Evolutionary conservation across 2,329 filamentous ascomycete genomes (phyloP).

Genomic region (Colletotrichum tabaci): DNA sequence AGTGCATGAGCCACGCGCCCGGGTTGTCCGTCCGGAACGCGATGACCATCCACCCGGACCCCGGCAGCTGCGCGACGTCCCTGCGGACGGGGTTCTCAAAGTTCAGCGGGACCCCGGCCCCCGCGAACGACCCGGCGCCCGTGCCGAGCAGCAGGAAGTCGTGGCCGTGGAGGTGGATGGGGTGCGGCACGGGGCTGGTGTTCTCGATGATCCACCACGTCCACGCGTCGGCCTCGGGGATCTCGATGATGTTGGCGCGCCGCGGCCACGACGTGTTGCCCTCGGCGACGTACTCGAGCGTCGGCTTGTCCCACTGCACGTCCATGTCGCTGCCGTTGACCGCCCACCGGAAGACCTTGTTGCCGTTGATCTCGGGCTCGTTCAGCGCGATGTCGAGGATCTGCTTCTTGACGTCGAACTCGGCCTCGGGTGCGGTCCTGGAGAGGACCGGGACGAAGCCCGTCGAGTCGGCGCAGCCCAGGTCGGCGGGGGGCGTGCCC

Average conservation of each 20-base stretch:
- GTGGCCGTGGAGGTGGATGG: conserved; percentile 66
- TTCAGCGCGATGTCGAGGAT: conserved; percentile 44
- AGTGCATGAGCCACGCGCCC: conserved; percentile 63
- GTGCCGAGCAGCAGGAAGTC: conserved; percentile 52
- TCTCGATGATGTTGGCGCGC: conserved; percentile 44
- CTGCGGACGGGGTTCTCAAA: conserved; percentile 60
- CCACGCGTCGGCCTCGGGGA: conserved; percentile 46
- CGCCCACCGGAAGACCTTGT: conserved; percentile 48
- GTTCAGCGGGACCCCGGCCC: conserved; percentile 45
- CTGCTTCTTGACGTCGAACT: conserved; percentile 46
- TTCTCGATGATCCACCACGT: conserved; percentile 53
- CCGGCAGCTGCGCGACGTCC: conserved; percentile 62
- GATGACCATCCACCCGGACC: conserved; percentile 60
- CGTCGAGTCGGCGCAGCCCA: conserved; percentile 44
- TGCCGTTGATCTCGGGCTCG: conserved; percentile 40
- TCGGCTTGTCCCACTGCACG: conserved; percentile 57
- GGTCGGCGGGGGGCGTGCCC: conserved; percentile 44
- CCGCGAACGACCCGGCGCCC: conserved; percentile 42
- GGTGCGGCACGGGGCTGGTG: conserved; percentile 53
- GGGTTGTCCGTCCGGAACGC: conserved; percentile 67
- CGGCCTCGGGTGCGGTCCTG: conserved; percentile 45
- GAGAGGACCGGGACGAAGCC: conserved; percentile 46
- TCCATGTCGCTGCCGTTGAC: conserved; percentile 52
- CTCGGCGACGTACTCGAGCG: conserved; percentile 50
- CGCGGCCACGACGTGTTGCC: conserved; percentile 41